Evolutionary conservation across 2,329 filamentous ascomycete genomes (phyloP).

Genomic region (Colletotrichum coccodes): DNA sequence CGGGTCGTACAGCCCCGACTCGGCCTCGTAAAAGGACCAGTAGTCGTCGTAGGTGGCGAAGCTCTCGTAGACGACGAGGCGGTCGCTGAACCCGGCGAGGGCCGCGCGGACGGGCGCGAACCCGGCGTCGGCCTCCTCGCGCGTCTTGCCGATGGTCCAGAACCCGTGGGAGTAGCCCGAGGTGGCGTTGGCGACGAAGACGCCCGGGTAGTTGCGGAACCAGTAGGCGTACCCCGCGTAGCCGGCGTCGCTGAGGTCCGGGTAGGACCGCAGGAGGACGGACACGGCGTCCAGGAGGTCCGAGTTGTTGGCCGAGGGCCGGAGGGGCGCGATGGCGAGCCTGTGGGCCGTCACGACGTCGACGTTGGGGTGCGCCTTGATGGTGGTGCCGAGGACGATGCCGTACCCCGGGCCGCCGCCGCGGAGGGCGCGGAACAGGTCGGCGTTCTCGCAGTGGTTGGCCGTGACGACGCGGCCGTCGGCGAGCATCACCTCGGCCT

Average conservation of each 20-base stretch:
- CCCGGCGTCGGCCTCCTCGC: conserved; percentile 35
- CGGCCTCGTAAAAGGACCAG: conserved; percentile 42
- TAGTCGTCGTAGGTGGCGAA: conserved; percentile 41
- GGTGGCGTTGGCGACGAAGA: conserved; percentile 37
- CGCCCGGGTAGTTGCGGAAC: conserved; percentile 37
- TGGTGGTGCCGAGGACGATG: conserved; percentile 64
- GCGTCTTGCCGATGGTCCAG: conserved; percentile 40
- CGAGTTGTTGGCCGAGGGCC: conserved; percentile 37
- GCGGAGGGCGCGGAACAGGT: conserved; percentile 51
- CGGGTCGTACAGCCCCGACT: conserved; percentile 38
- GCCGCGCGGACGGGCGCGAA: conserved; percentile 34
- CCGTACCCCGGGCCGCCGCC: conserved; percentile 57
- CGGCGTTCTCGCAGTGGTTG: conserved; percentile 43
- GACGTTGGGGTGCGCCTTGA: conserved; percentile 57
- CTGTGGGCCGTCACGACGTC: conserved; percentile 37
- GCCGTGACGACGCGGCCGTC: conserved; percentile 46
- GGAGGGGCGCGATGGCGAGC: conserved; percentile 36
- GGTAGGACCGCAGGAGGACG: conserved; percentile 43
- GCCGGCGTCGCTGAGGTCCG: conserved; percentile 43
- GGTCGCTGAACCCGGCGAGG: conserved; percentile 34
- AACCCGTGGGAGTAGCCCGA: conserved; percentile 42
- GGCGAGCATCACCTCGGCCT: conserved; percentile 51
- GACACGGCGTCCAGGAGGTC: conserved; percentile 39
- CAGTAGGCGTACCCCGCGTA: conserved; percentile 42
- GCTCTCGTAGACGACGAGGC: conserved; percentile 35